A percentile compares a stretch with the other conserved stretches of the same genome.
Conservation (phyloP, 2,329 filamentous ascomycete genomes). For the Trichoderma cornu-damae region DNA sequence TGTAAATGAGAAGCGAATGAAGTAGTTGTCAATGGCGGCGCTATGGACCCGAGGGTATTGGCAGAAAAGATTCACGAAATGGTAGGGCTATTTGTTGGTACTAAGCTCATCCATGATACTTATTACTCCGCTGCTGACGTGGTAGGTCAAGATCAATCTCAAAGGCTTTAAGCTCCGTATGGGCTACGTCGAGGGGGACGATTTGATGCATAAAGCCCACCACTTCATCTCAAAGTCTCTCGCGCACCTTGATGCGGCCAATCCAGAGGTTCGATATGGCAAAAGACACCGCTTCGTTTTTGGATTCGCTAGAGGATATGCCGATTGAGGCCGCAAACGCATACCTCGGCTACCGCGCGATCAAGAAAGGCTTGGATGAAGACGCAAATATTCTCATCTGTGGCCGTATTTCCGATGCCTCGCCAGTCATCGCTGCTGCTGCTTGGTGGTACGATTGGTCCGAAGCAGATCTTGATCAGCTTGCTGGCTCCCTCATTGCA, state of each 20-base stretch:
- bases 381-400: slow-evolving; percentile 41
- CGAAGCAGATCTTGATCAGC: slow-evolving; percentile 40
- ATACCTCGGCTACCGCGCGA: slow-evolving; percentile 47
- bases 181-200: slow-evolving; percentile 37
- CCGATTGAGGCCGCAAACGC: slow-evolving; percentile 37
- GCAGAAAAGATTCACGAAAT: slow-evolving; percentile 32
- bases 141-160: slow-evolving; percentile 22
- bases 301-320: slow-evolving; percentile 17
- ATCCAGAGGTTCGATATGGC: slow-evolving; percentile 22
- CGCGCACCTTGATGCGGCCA: slow-evolving; percentile 24
- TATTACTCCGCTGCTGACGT: not conserved
- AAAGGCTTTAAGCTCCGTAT: slow-evolving; percentile 31
- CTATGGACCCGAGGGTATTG: slow-evolving; percentile 48
- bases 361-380: slow-evolving; percentile 34
- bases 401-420: slow-evolving; percentile 41
- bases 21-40: slow-evolving; percentile 53
- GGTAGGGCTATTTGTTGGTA: not conserved
- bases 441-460: slow-evolving; percentile 49
- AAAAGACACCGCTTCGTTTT: slow-evolving; percentile 21
- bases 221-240: not conserved
- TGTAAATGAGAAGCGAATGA: slow-evolving; percentile 45
- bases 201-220: slow-evolving; percentile 28
- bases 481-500: slow-evolving; percentile 43
- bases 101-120: not conserved
- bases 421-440: slow-evolving; percentile 47